These are phyloP conservation scores for Pisolithus orientalis DNA, from an alignment of 768 basidiomycete genomes.

Conservation along the genomic window DNA sequence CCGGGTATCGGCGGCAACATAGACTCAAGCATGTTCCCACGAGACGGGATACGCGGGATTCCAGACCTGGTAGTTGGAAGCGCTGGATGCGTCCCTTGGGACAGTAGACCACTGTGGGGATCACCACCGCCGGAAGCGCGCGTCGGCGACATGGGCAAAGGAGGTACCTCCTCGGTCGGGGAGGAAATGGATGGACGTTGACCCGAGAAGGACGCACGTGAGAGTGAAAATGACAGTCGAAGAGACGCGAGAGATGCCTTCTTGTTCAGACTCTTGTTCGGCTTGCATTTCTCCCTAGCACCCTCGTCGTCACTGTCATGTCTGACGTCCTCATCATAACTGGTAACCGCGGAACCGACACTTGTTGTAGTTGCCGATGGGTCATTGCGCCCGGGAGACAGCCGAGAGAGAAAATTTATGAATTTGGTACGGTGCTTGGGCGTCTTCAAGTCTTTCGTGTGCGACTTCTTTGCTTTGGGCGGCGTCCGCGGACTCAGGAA, in stretches of 20 bases:
- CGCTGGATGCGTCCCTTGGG: neutral
- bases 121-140: constrained; percentile 2
- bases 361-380: constrained; percentile 2
- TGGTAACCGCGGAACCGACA: neutral
- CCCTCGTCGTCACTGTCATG: constrained; percentile 19
- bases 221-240: constrained; percentile 24
- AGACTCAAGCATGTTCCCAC: constrained; percentile 5
- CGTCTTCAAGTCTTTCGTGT: constrained; percentile 14
- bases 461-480: constrained; percentile 13
- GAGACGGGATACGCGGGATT: constrained; percentile 13
- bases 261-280: constrained; percentile 18
- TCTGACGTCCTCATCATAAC: constrained; percentile 16
- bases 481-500: constrained; percentile 8
- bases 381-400: constrained; percentile 26
- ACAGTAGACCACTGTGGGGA: neutral
- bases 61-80: neutral
- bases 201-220: constrained; percentile 23
- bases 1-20: constrained; percentile 23
- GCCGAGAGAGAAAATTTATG: constrained; percentile 26
- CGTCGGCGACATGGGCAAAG: constrained; percentile 22
- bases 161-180: constrained; percentile 19
- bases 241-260: constrained; percentile 27
- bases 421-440: constrained; percentile 28
- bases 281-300: constrained; percentile 7
- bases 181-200: constrained; percentile 18